A percentile compares a stretch with the other conserved stretches of the same genome.
phyloP scores from a whole-genome alignment of 2,329 filamentous ascomycete genomes.

The Penicillium polonicum region DNA sequence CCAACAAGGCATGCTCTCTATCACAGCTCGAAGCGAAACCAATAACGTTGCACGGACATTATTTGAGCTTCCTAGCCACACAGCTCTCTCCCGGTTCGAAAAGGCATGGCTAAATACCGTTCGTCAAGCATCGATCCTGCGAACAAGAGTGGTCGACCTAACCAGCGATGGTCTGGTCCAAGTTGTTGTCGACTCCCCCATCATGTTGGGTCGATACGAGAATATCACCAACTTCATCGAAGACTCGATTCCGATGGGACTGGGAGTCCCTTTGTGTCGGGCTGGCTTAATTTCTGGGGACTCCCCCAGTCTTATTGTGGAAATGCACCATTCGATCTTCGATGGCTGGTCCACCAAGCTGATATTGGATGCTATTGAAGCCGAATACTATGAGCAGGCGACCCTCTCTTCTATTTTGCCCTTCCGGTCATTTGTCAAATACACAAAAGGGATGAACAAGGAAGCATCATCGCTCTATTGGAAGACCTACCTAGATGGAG shows the following conservation, averaged over 20 bases:
- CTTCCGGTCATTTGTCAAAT: not conserved
- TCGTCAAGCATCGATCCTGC: not conserved
- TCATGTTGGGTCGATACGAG: not conserved
- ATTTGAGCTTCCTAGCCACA: not conserved
- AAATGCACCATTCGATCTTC: not conserved
- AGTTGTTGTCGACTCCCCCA: not conserved
- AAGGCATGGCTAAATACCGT: not conserved
- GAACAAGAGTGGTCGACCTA: not conserved
- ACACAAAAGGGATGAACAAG: not conserved
- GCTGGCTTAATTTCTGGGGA: not conserved
- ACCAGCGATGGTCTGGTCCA: not conserved
- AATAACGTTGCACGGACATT: not conserved
- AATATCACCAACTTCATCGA: not conserved
- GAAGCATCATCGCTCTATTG: not conserved
- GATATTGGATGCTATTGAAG: not conserved
- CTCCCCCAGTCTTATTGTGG: not conserved
- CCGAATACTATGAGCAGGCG: not conserved
- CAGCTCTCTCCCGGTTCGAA: not conserved
- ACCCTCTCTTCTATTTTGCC: not conserved
- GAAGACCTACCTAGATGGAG: not conserved
- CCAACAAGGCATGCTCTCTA: not conserved
- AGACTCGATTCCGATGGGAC: not conserved
- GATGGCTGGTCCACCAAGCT: not conserved
- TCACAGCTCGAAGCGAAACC: not conserved
- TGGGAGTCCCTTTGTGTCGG: not conserved